Conservation (phyloP, 495 filamentous ascomycete species). For the Paragyromitra xinjiangensis region DNA sequence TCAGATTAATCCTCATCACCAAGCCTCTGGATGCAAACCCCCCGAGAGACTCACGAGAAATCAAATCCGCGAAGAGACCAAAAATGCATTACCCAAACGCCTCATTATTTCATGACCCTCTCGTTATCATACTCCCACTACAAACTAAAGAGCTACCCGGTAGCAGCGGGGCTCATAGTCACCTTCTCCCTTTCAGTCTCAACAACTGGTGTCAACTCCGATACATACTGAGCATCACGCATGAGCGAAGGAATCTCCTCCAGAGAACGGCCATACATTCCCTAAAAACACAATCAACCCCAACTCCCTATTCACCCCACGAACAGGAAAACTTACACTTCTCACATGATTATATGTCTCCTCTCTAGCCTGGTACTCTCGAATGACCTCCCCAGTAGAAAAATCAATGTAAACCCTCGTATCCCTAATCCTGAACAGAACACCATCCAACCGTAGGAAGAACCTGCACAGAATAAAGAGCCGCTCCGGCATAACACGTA, state of each 20-base stretch:
- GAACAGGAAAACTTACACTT: conserved; percentile 65
- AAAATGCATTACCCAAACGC: conserved; percentile 32
- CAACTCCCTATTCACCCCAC: not conserved
- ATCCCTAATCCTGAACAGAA: conserved; percentile 84
- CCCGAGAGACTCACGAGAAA: not conserved
- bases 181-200: conserved; percentile 60
- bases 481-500: conserved; percentile 87
- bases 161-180: not conserved
- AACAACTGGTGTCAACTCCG: conserved; percentile 75
- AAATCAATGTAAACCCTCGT: conserved; percentile 95
- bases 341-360: conserved; percentile 78
- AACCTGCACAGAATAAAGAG: conserved; percentile 85
- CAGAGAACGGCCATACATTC: conserved; percentile 68
- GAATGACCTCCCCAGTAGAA: conserved; percentile 76
- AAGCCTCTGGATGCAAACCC: not conserved
- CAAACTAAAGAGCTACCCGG: not conserved
- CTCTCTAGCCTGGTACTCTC: conserved; percentile 88
- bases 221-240: conserved; percentile 82
- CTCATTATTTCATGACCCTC: conserved; percentile 37
- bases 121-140: not conserved
- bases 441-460: conserved; percentile 91
- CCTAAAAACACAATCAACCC: conserved; percentile 62
- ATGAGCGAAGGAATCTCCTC: conserved; percentile 80
- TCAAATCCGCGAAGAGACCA: conserved; percentile 13
- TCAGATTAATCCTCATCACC: not conserved